Percentiles rank a stretch among this genome's conserved stretches.
These are phyloP conservation scores for Penicillium sp. DNA, from an alignment of 2,329 filamentous ascomycete species.

Conservation along the genomic window DNA sequence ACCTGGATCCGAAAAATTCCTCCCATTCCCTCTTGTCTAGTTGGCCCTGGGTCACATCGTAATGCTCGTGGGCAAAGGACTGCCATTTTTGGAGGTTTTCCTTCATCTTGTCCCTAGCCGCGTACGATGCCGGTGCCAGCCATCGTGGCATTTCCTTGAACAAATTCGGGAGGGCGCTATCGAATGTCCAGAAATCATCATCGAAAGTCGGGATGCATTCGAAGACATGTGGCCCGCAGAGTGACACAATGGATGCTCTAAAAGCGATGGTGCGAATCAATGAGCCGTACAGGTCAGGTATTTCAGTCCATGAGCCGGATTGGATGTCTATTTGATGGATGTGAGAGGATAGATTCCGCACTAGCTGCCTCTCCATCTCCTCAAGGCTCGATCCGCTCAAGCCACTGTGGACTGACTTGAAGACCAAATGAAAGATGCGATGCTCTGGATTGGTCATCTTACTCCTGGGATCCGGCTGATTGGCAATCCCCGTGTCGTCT, in stretches of 20 bases:
- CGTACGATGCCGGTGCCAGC: conserved; percentile 9
- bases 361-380: conserved; percentile 6
- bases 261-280: background rate
- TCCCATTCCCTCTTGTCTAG: conserved; percentile 18
- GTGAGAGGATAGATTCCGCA: conserved; percentile 1
- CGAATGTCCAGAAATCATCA: conserved; percentile 5
- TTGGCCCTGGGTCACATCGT: conserved; percentile 2
- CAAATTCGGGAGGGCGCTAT: conserved; percentile 12
- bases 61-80: background rate
- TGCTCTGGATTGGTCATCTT: conserved; percentile 8
- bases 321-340: background rate
- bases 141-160: conserved; percentile 23
- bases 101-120: conserved; percentile 10
- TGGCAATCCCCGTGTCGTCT: conserved; percentile 6
- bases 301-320: background rate
- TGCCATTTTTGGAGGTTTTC: background rate
- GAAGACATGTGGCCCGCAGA: background rate
- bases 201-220: background rate
- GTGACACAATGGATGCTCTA: background rate
- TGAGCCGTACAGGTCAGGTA: background rate
- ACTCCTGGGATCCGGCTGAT: conserved; percentile 1
- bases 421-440: conserved; percentile 6
- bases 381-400: conserved; percentile 3
- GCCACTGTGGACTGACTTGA: background rate
- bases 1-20: conserved; percentile 18